Evolutionary conservation across 768 basidiomycete genomes (phyloP).

Genomic region (Royoungia palumana): DNA sequence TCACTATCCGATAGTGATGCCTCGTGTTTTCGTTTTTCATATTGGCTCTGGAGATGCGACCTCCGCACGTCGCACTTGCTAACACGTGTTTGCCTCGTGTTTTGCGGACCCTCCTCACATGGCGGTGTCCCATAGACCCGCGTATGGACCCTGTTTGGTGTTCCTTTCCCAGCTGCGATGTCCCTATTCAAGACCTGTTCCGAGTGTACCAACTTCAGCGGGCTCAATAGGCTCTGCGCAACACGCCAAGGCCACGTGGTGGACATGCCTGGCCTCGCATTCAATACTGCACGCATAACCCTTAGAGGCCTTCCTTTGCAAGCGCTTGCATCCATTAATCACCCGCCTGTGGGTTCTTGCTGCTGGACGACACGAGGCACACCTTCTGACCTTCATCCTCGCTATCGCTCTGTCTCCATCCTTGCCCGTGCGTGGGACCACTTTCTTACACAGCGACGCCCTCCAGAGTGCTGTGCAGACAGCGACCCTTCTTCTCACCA

Average conservation of each 20-base stretch:
- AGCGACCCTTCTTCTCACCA: neutral
- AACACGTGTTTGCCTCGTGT: slow-evolving; percentile 19
- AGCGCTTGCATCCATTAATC: slow-evolving; percentile 8
- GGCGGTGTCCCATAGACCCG: neutral
- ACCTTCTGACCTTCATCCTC: slow-evolving; percentile 7
- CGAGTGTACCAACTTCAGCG: slow-evolving; percentile 9
- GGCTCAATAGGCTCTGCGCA: slow-evolving; percentile 7
- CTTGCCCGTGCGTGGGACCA: neutral
- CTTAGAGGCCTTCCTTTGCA: slow-evolving; percentile 7
- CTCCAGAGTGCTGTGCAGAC: slow-evolving; percentile 6
- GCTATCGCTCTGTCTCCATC: slow-evolving; percentile 4
- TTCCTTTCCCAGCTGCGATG: slow-evolving; percentile 4
- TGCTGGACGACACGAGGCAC: slow-evolving; percentile 29
- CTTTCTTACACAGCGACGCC: neutral
- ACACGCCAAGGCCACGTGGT: slow-evolving; percentile 29
- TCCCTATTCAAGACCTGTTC: slow-evolving; percentile 8
- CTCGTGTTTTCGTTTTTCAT: neutral
- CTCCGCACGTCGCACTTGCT: neutral
- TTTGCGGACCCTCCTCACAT: slow-evolving; percentile 2
- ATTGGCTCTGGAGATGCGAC: neutral
- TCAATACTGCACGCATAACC: slow-evolving; percentile 9
- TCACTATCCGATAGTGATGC: neutral
- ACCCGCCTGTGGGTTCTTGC: slow-evolving; percentile 7
- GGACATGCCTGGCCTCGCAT: slow-evolving; percentile 14
- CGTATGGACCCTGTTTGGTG: slow-evolving; percentile 16